Percentiles rank a stretch among this genome's conserved stretches.
Conservation (phyloP, 768 basidiomycete genomes). For the Dentipellis fragilis region DNA sequence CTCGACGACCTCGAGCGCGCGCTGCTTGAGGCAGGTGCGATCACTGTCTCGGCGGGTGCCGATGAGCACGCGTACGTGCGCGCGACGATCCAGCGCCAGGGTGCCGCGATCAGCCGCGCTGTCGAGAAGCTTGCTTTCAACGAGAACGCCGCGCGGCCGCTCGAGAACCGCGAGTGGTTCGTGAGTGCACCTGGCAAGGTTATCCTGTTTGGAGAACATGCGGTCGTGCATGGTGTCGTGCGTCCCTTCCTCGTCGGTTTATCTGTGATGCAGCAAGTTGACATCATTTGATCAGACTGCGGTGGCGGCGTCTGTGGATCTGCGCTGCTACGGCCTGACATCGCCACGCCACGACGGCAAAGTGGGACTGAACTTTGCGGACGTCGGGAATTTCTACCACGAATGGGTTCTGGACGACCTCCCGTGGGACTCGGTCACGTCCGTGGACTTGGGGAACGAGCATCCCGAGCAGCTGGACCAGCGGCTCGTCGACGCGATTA, state of each 20-base stretch:
- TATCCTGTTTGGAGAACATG: slow-evolving; percentile 97
- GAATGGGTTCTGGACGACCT: slow-evolving; percentile 74
- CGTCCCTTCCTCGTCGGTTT: slow-evolving; percentile 25
- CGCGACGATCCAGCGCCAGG: slow-evolving; percentile 25
- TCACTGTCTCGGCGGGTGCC: slow-evolving; percentile 43
- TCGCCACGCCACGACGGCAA: slow-evolving; percentile 66
- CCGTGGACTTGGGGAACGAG: slow-evolving; percentile 37
- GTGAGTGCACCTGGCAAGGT: slow-evolving; percentile 97
- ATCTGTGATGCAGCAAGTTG: slow-evolving; percentile 1
- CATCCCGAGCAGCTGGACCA: slow-evolving; percentile 65
- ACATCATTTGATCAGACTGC: slow-evolving; percentile 52
- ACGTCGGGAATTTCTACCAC: slow-evolving; percentile 65
- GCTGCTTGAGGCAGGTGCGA: slow-evolving; percentile 84
- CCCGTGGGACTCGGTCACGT: slow-evolving; percentile 69
- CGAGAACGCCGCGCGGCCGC: slow-evolving; percentile 12
- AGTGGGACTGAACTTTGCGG: slow-evolving; percentile 66
- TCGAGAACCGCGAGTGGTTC: slow-evolving; percentile 56
- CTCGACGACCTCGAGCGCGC: slow-evolving; percentile 93
- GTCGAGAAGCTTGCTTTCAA: slow-evolving; percentile 55
- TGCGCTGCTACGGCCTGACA: slow-evolving; percentile 86
- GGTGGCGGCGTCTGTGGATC: slow-evolving; percentile 88
- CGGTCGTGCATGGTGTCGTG: slow-evolving; percentile 94
- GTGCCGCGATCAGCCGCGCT: slow-evolving; percentile 39
- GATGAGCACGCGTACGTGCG: slow-evolving; percentile 39
- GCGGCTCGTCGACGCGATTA: slow-evolving; percentile 63